Conservation (phyloP, 768 basidiomycete species). For the Cystofilobasidium ferigula region DNA sequence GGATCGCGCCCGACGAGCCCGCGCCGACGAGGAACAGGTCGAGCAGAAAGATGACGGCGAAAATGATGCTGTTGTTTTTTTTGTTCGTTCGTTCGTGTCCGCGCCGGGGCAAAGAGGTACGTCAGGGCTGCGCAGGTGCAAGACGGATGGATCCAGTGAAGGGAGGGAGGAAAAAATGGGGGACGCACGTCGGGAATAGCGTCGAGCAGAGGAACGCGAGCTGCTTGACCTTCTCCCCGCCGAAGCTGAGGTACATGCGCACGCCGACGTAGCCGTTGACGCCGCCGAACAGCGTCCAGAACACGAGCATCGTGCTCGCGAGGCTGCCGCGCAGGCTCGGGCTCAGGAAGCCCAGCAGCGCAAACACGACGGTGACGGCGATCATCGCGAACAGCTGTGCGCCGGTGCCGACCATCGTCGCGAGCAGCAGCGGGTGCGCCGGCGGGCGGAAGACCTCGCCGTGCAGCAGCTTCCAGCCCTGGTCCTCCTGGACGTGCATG, state of each 20-base stretch:
- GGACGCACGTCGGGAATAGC: conserved; percentile 65
- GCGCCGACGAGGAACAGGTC: conserved; percentile 77
- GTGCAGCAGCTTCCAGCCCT: conserved; percentile 95
- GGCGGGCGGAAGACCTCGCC: conserved; percentile 92
- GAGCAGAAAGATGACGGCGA: conserved; percentile 73
- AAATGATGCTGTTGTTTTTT: conserved; percentile 75
- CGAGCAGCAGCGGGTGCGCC: conserved; percentile 59
- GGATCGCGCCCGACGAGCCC: conserved; percentile 87
- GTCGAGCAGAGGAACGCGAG: conserved; percentile 72
- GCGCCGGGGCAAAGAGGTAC: too few species aligned
- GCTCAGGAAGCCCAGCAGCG: conserved; percentile 80
- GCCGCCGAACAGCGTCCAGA: conserved; percentile 85
- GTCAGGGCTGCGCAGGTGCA: background rate
- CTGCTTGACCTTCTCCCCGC: conserved; percentile 49
- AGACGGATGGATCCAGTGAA: background rate
- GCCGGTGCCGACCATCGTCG: conserved; percentile 83
- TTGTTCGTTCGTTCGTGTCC: too few species aligned
- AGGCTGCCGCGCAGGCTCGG: conserved; percentile 91
- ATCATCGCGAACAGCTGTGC: conserved; percentile 77
- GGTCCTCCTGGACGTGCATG: conserved; percentile 54
- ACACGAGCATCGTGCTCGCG: conserved; percentile 85
- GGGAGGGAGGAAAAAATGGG: background rate
- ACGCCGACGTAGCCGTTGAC: conserved; percentile 82
- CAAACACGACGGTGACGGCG: conserved; percentile 80
- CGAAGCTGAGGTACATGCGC: conserved; percentile 66